phyloP scores from a whole-genome alignment of 108 stramenopile genomes.

The Cafeteria roenbergensis region DNA sequence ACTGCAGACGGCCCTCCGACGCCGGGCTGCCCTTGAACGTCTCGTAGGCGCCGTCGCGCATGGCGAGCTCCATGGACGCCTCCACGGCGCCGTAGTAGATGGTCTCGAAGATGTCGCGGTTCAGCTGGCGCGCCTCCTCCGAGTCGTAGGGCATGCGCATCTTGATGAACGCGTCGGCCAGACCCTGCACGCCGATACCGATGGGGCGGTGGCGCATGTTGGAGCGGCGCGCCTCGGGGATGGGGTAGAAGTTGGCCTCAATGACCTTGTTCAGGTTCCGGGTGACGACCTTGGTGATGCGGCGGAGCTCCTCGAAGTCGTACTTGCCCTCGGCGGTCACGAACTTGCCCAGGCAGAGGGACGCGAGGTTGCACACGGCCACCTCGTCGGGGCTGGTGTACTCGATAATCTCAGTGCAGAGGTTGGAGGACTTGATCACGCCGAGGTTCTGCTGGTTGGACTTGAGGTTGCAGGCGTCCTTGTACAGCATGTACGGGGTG shows the following conservation, averaged over 20 bases:
- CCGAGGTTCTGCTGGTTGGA: slow-evolving; percentile 97
- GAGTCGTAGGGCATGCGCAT: slow-evolving; percentile 85
- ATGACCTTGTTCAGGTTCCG: slow-evolving; percentile 92
- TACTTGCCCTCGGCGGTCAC: slow-evolving; percentile 42
- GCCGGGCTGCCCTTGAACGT: slow-evolving; percentile 83
- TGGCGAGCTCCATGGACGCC: slow-evolving; percentile 79
- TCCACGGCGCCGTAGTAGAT: slow-evolving; percentile 91
- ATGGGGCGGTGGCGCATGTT: slow-evolving; percentile 97
- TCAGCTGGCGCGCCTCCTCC: slow-evolving; percentile 61
- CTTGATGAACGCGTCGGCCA: slow-evolving; percentile 91
- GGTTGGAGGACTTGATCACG: slow-evolving; percentile 89
- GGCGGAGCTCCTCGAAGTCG: slow-evolving; percentile 67
- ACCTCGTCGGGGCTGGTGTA: slow-evolving; percentile 94
- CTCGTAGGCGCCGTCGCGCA: slow-evolving; percentile 76
- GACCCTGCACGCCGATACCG: slow-evolving; percentile 97
- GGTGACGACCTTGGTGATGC: slow-evolving; percentile 80
- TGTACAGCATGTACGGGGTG: slow-evolving; percentile 99
- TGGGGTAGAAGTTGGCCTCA: slow-evolving; percentile 95
- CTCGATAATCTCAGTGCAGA: slow-evolving; percentile 94
- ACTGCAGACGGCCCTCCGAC: slow-evolving; percentile 83
- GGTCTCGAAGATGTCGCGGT: slow-evolving; percentile 96
- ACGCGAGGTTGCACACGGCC: slow-evolving; percentile 98
- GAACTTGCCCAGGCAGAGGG: slow-evolving; percentile 80
- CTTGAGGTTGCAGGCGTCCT: slow-evolving; percentile 94
- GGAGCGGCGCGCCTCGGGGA: slow-evolving; percentile 38